Evolutionary conservation across 2,329 filamentous ascomycete genomes (phyloP), one percentile per base, ranked within the genome.

Genomic region (Tolypocladium capitatum): DNA sequence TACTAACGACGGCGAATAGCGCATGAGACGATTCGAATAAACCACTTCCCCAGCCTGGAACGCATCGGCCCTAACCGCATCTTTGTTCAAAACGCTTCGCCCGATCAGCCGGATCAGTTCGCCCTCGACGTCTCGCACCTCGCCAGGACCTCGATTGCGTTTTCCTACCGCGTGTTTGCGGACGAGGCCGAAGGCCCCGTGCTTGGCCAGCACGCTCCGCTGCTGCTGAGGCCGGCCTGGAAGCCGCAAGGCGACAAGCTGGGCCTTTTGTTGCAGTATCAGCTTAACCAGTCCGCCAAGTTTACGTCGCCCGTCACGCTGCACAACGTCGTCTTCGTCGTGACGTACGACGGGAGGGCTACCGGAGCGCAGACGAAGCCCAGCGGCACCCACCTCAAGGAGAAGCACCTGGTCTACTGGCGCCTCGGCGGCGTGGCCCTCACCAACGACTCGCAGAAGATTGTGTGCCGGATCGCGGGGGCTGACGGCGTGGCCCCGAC

Each of bases 31-130:
- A 83, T 97, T 54, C 83, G 86, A 20, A 78, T 98, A 50, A 87
- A 94, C 58, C 92, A 95, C 61, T 95, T 94, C 61, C 68, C 82
- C 10, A 76, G 78, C n/a, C 75, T 98, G 6, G 92, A 97, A 58
- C 89, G 87, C 58, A 90, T 98, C 48, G 90, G 89, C 0, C 89
- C 90, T 1, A 98, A 98, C 63, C 87, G 88, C 40, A 86, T 89
- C 49, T 94, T 97, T 66, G 81, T 97, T 46, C 80, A 82, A 31
- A 84, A 88, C 55, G 72, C 76, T 5, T 66, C 70, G 1, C 60
- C 73, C 1, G 79, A 83, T 10, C 81, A 77, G 49, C 76, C 84
- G 4, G 90, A 94, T 49, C 83, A 91, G 60, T 98, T 94, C 66
- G 78, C 72, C 0, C 70, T 98, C 31, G 79, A 90, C 52, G 68